These are phyloP conservation scores for Flaveria robusta DNA, from an alignment of 129 eudicot species.

Conservation along the genomic window DNA sequence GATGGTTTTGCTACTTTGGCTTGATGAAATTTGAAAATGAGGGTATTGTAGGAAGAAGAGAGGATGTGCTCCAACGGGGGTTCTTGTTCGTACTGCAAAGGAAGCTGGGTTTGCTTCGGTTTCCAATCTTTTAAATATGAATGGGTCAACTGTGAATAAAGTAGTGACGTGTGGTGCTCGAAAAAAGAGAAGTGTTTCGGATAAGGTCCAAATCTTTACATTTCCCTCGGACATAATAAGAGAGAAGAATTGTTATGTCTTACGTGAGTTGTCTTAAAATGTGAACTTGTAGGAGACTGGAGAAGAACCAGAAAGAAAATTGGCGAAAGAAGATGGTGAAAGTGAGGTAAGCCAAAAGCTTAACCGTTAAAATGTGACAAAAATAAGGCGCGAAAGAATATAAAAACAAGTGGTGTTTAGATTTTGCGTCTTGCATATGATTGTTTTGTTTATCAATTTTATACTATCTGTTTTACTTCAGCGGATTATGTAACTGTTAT, in stretches of 20 bases:
- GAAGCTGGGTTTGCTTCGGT: constrained; percentile 59
- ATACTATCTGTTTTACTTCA: no score
- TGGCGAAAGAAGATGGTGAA: constrained; percentile 29
- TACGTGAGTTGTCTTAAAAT: neutral
- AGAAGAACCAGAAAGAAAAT: constrained; percentile 30
- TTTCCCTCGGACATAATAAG: neutral
- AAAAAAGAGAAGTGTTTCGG: constrained; percentile 36
- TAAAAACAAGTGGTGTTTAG: constrained; percentile 5
- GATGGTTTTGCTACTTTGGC: neutral
- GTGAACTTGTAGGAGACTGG: constrained; percentile 28
- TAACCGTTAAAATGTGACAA: constrained; percentile 5
- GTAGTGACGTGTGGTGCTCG: constrained; percentile 6
- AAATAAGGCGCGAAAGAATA: constrained; percentile 13
- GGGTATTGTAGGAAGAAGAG: constrained; percentile 56
- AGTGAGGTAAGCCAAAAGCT: constrained; percentile 30
- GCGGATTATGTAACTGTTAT: neutral
- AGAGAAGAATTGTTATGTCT: neutral
- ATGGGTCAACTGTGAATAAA: constrained; percentile 21
- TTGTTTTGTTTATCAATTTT: neutral
- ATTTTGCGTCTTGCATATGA: neutral
- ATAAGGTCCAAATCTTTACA: constrained; percentile 28
- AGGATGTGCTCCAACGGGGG: constrained; percentile 60
- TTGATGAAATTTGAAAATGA: constrained; percentile 17
- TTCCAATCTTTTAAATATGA: constrained; percentile 49
- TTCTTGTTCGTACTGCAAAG: constrained; percentile 51